Conservation (phyloP, 108 stramenopile species). For the Skeletonema grethae region DNA sequence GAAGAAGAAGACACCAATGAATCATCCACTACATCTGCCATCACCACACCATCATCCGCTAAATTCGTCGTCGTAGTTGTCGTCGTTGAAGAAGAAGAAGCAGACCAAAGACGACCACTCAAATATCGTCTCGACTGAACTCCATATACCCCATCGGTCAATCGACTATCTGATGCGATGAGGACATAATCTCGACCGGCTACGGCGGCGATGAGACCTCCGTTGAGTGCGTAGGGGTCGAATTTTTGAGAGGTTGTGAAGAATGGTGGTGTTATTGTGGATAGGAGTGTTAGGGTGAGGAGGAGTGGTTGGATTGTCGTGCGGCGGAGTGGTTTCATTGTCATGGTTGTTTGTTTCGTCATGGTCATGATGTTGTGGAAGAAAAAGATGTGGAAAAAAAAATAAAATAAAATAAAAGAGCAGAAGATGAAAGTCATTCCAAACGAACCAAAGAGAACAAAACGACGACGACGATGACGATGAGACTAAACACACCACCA, state of each 20-base stretch:
- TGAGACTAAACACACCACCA: too few relatives aligned
- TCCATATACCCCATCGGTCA: constrained; percentile 75
- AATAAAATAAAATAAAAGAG: neutral
- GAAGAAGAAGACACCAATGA: neutral
- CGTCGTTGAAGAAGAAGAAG: constrained; percentile 6
- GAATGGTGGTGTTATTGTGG: neutral
- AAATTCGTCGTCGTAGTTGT: neutral
- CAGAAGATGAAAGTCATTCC: neutral
- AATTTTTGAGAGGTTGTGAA: constrained; percentile 41
- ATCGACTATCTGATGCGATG: constrained; percentile 74
- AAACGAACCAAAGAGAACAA: too few relatives aligned
- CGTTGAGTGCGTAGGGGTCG: constrained; percentile 83
- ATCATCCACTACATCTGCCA: neutral
- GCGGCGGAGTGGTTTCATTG: neutral
- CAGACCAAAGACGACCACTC: constrained; percentile 65
- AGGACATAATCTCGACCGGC: constrained; percentile 73
- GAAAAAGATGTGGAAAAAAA: too few relatives aligned
- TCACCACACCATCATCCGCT: neutral
- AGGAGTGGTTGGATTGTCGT: neutral
- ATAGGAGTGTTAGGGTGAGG: neutral
- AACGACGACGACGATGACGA: neutral
- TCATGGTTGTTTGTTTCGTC: too few relatives aligned
- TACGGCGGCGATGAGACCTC: constrained; percentile 80
- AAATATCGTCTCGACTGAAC: constrained; percentile 64
- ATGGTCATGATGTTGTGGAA: too few relatives aligned